Base-by-base conservation (phyloP, 2,329 filamentous ascomycete species). In the Huntiella decipiens region DNA sequence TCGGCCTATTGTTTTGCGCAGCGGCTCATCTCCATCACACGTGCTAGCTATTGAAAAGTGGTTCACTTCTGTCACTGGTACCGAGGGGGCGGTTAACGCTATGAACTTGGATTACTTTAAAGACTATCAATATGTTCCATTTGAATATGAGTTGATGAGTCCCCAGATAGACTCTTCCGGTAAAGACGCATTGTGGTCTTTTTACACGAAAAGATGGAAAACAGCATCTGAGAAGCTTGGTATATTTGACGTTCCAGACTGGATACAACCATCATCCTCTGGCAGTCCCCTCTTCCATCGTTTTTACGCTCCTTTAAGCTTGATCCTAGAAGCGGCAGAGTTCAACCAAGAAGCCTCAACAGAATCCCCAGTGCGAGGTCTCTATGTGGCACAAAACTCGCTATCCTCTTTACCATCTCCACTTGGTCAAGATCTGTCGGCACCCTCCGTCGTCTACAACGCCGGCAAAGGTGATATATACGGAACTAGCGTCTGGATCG, bases 371-470 rank as follows among this genome's bases (percentile, higher is more conserved):
- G 2, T 51, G 11, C 41, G 43, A 31, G 61, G 66, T n/a, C 65
- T 95, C 3, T 96, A 96, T 58, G 77, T 96, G 45, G 87, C 88
- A 0, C 91, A 96, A 61, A 81, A 78, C 11, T 68, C 79, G 31
- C 67, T 95, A 2, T 56, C 66, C 3, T 71, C 81, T 46, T 70
- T 96, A 0, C 86, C 88, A 0, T 44, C 53, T 0, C 52, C 60
- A 1, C 61, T 94, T 1, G 70, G 66, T 46, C 57, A 66, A 3
- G 83, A 92, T 54, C 58, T 94, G 0, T 78, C 79, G 0, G 70
- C 70, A 0, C 87, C 86, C 0, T 57, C 66, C 0, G 55, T 87
- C 3, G 74, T 93, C 3, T 59, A 56, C 3, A 57, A 64, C 5
- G 70, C 74, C 1, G 82, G 82, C 0, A 80, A 73, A 53, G 85